phyloP scores from a whole-genome alignment of 2,329 filamentous ascomycete genomes.

The Fusarium lateritium region DNA sequence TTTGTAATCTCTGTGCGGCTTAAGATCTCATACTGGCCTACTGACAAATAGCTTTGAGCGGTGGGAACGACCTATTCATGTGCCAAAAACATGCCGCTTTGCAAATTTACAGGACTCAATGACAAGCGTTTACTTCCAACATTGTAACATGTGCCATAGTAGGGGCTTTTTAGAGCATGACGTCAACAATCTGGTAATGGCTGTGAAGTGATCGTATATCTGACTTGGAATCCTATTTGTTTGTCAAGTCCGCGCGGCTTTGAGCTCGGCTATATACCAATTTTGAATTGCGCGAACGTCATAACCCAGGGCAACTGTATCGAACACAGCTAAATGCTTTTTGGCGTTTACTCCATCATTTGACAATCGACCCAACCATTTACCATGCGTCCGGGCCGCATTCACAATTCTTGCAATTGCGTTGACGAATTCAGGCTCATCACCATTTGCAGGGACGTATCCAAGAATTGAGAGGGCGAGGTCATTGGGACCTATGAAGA shows the following conservation, averaged over 20 bases:
- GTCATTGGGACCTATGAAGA: slow-evolving; percentile 5
- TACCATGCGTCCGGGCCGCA: not conserved
- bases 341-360: not conserved
- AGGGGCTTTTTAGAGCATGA: too few species aligned
- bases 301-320: not conserved
- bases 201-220: too few species aligned
- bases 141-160: too few species aligned
- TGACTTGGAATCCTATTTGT: not conserved
- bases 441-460: not conserved
- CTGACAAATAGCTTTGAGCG: too few species aligned
- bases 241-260: not conserved
- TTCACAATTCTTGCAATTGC: not conserved
- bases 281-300: not conserved
- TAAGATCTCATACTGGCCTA: too few species aligned
- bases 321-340: not conserved
- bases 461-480: not conserved
- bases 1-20: too few species aligned
- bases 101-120: too few species aligned
- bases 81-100: too few species aligned
- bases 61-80: too few species aligned
- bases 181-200: too few species aligned
- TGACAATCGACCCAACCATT: not conserved
- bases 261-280: not conserved
- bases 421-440: not conserved
- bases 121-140: too few species aligned